A percentile compares a stretch with the other conserved stretches of the same genome.
Evolutionary conservation across 1,139 yeast species (phyloP).

Genomic region (Chernovozyma aurita): DNA sequence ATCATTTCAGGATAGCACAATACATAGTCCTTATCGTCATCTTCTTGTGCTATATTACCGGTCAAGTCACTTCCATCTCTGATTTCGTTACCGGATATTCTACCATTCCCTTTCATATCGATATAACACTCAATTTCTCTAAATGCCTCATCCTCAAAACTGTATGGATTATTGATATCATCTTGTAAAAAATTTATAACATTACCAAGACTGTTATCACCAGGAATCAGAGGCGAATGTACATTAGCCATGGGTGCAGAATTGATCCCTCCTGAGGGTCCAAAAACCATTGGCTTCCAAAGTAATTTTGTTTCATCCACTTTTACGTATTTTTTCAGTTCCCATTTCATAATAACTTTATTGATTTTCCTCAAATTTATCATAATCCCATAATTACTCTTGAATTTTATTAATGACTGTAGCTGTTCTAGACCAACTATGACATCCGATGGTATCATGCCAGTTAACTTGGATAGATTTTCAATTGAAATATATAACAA

Average conservation of each 20-base stretch:
- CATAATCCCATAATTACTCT: slow-evolving; percentile 46
- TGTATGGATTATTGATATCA: slow-evolving; percentile 58
- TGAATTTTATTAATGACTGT: slow-evolving; percentile 51
- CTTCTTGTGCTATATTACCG: background rate
- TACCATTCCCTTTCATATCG: slow-evolving; percentile 17
- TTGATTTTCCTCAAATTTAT: slow-evolving; percentile 47
- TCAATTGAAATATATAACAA: slow-evolving; percentile 44
- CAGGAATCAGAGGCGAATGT: slow-evolving; percentile 7
- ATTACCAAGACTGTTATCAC: slow-evolving; percentile 49
- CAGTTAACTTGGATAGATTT: slow-evolving; percentile 63
- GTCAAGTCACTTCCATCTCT: background rate
- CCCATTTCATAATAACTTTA: slow-evolving; percentile 48
- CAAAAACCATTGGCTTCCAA: slow-evolving; percentile 83
- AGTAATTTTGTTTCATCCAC: slow-evolving; percentile 51
- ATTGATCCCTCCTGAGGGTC: slow-evolving; percentile 78
- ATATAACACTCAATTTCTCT: slow-evolving; percentile 37
- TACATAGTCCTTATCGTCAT: background rate
- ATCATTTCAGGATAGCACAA: slow-evolving; percentile 3
- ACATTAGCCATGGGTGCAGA: slow-evolving; percentile 37
- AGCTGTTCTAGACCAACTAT: slow-evolving; percentile 81
- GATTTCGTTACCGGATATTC: background rate
- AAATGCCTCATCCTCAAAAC: slow-evolving; percentile 49
- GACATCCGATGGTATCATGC: slow-evolving; percentile 85
- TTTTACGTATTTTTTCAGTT: slow-evolving; percentile 47
- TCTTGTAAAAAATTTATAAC: slow-evolving; percentile 57